These are phyloP conservation scores for Oryza officinalis DNA, from an alignment of 176 grass and related monocot genomes.

Conservation along the genomic window DNA sequence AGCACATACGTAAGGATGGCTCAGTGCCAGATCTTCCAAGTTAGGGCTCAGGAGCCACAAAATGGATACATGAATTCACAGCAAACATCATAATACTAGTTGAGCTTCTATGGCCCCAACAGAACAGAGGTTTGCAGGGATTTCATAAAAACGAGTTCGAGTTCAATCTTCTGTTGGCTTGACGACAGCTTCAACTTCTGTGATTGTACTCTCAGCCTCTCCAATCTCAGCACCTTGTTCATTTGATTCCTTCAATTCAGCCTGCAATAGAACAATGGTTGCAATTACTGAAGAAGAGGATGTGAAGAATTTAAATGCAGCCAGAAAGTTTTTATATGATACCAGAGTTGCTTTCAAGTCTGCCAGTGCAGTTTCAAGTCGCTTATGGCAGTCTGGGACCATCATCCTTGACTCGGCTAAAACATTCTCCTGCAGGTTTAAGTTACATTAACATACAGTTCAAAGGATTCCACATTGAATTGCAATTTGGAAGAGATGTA, in stretches of 20 bases:
- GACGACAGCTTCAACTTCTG: constrained; percentile 71
- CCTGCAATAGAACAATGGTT: constrained; percentile 33
- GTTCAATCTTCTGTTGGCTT: constrained; percentile 47
- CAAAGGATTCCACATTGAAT: background rate
- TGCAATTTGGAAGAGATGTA: background rate
- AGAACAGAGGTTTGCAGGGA: background rate
- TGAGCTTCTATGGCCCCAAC: background rate
- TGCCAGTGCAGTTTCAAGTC: constrained; percentile 77
- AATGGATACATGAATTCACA: constrained; percentile 10
- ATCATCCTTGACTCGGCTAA: constrained; percentile 98
- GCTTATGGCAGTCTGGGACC: constrained; percentile 92
- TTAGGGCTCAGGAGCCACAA: background rate
- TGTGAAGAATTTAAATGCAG: background rate
- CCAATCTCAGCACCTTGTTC: constrained; percentile 67
- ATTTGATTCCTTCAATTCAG: constrained; percentile 80
- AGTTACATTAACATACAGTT: background rate
- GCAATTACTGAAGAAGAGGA: background rate
- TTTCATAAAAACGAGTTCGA: constrained; percentile 1
- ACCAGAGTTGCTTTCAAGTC: constrained; percentile 86
- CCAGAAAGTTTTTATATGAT: background rate
- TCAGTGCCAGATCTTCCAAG: background rate
- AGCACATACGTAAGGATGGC: background rate
- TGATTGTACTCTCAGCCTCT: constrained; percentile 67
- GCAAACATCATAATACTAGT: constrained; percentile 10
- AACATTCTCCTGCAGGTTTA: constrained; percentile 69